These are phyloP conservation scores for Colletotrichum eremochloae DNA, from an alignment of 2,329 filamentous ascomycete genomes.

Conservation along the genomic window DNA sequence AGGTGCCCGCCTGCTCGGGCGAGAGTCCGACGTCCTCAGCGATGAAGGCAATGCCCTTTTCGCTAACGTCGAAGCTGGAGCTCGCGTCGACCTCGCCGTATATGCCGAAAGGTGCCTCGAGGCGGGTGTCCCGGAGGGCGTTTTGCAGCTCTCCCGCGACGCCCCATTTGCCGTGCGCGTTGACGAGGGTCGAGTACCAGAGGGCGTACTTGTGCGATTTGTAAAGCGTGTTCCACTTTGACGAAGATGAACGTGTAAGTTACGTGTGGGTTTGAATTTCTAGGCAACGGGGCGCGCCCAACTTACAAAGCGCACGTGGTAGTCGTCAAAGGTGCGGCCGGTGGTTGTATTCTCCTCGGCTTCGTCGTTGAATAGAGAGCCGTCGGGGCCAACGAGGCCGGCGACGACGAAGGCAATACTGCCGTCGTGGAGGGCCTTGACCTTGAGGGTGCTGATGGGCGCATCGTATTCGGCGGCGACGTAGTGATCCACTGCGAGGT, in stretches of 20 bases:
- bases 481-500: conserved; percentile 44
- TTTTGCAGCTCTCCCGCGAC: conserved; percentile 51
- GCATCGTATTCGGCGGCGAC: conserved; percentile 51
- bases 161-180: conserved; percentile 49
- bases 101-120: conserved; percentile 51
- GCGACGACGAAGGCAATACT: conserved; percentile 53
- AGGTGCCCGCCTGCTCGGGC: conserved; percentile 23
- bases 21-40: conserved; percentile 44
- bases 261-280: background rate
- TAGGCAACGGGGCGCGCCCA: background rate
- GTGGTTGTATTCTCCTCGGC: conserved; percentile 45
- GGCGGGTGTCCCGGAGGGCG: conserved; percentile 47
- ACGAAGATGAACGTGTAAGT: conserved; percentile 1
- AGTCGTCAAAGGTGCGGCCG: conserved; percentile 53
- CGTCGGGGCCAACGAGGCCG: conserved; percentile 50
- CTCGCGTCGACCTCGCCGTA: conserved; percentile 45
- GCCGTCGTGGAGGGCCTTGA: conserved; percentile 51
- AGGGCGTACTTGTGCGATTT: conserved; percentile 51
- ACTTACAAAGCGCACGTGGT: conserved; percentile 52
- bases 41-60: conserved; percentile 53
- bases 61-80: conserved; percentile 51
- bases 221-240: conserved; percentile 51
- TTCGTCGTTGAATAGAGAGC: conserved; percentile 51
- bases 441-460: conserved; percentile 50
- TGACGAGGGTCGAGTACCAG: conserved; percentile 55